phyloP scores from a whole-genome alignment of 441 rosid species.

The Arabidopsis lyrata region DNA sequence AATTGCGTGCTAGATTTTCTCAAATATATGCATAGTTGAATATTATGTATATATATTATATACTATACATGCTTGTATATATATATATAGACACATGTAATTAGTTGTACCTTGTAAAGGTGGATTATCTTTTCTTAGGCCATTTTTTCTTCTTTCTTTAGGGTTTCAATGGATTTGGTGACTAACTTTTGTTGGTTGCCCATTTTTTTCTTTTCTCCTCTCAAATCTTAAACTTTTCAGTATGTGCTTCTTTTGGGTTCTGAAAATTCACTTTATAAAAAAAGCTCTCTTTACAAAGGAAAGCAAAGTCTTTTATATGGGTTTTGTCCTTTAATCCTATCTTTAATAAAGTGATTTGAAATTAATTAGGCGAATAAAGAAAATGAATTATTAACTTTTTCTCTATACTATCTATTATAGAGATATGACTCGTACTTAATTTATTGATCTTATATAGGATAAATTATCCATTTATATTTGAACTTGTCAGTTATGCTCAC shows the following conservation, averaged over 20 bases:
- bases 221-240: conserved; percentile 39
- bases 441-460: conserved; percentile 43
- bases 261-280: conserved; percentile 37
- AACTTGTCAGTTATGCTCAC: conserved; percentile 25
- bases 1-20: conserved; percentile 30
- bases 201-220: conserved; percentile 31
- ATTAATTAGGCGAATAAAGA: conserved; percentile 48
- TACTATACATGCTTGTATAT: not conserved
- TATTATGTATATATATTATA: too few species aligned
- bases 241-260: conserved; percentile 40
- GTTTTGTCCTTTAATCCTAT: conserved; percentile 41
- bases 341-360: conserved; percentile 56
- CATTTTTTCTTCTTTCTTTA: conserved; percentile 36
- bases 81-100: conserved; percentile 17
- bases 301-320: conserved; percentile 49
- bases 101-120: conserved; percentile 43
- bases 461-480: conserved; percentile 40
- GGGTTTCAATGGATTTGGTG: conserved; percentile 51
- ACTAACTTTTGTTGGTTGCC: conserved; percentile 49
- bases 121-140: conserved; percentile 40
- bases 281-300: conserved; percentile 35
- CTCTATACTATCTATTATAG: conserved; percentile 22
- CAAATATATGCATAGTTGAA: too few species aligned
- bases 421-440: conserved; percentile 39
- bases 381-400: not conserved